Percentiles rank a stretch among this genome's conserved stretches.
Conservation (phyloP, 1,139 yeast genomes). For the Zygosaccharomyces sapae region DNA sequence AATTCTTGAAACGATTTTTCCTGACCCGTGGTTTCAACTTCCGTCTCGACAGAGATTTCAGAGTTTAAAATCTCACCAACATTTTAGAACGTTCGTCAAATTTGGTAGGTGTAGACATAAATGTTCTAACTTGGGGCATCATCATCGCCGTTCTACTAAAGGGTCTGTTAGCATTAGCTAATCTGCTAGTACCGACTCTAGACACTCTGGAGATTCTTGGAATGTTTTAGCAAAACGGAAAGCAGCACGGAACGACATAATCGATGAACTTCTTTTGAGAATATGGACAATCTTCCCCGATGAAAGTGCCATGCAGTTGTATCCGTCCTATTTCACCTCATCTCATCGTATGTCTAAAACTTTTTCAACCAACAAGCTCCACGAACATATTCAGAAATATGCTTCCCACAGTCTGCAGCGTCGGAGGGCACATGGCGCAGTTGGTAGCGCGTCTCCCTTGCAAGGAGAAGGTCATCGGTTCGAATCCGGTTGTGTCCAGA, state of each 20-base stretch:
- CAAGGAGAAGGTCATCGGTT: constrained; percentile 38
- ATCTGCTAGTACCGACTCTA: constrained; percentile 1
- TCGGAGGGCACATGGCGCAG: constrained; percentile 38
- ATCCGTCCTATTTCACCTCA: neutral
- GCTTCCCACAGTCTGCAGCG: too few species aligned
- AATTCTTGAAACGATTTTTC: constrained; percentile 38
- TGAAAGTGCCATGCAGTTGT: neutral
- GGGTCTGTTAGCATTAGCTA: constrained; percentile 7
- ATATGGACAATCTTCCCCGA: too few species aligned
- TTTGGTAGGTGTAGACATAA: constrained; percentile 14
- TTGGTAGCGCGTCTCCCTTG: constrained; percentile 39
- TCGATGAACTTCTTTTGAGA: neutral
- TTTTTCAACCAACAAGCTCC: neutral
- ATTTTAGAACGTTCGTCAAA: constrained; percentile 17
- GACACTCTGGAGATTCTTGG: constrained; percentile 10
- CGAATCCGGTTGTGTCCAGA: constrained; percentile 37
- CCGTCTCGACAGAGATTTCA: constrained; percentile 40
- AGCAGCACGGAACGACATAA: constrained; percentile 14
- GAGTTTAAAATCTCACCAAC: constrained; percentile 25
- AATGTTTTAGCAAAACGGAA: constrained; percentile 7
- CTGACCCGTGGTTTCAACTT: constrained; percentile 35
- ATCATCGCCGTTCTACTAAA: constrained; percentile 6
- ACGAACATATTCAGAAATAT: too few species aligned
- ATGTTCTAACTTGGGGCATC: constrained; percentile 14
- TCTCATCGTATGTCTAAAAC: neutral